Evolutionary conservation across 139 green algal genomes (phyloP).

Genomic region (Coelastrella sp.): DNA sequence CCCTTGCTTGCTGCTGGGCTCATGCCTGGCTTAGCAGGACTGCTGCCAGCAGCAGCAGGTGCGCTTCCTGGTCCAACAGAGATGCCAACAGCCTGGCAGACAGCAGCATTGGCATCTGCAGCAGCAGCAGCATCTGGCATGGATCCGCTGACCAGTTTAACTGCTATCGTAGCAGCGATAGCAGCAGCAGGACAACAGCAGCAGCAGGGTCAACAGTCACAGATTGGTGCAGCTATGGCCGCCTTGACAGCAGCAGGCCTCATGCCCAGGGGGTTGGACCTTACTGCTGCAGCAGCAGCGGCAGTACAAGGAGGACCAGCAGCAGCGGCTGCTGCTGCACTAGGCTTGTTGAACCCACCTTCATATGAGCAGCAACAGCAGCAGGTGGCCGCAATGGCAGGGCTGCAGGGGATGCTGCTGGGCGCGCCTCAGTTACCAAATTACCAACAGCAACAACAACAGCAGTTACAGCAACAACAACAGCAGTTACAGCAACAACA

Average conservation of each 20-base stretch:
- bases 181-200: slow-evolving; percentile 40
- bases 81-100: neutral
- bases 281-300: slow-evolving; percentile 22
- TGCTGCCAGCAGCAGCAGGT: slow-evolving; percentile 2
- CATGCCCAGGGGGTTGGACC: slow-evolving; percentile 20
- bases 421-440: neutral
- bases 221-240: slow-evolving; percentile 19
- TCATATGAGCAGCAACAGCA: slow-evolving; percentile 31
- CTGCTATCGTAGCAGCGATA: neutral
- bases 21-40: neutral
- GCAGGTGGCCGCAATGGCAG: neutral
- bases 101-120: slow-evolving; percentile 21
- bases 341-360: neutral
- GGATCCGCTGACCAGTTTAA: neutral
- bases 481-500: slow-evolving; percentile 18
- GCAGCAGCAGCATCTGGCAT: neutral
- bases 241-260: slow-evolving; percentile 16
- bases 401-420: neutral
- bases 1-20: neutral
- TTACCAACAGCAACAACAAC: slow-evolving; percentile 17
- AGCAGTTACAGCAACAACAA: neutral
- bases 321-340: slow-evolving; percentile 26
- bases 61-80: neutral
- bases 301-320: slow-evolving; percentile 23
- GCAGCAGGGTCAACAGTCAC: neutral